A percentile compares a stretch with the other conserved stretches of the same genome.
Conservation (phyloP, 2,329 filamentous ascomycete genomes). For the Botrytis porri region DNA sequence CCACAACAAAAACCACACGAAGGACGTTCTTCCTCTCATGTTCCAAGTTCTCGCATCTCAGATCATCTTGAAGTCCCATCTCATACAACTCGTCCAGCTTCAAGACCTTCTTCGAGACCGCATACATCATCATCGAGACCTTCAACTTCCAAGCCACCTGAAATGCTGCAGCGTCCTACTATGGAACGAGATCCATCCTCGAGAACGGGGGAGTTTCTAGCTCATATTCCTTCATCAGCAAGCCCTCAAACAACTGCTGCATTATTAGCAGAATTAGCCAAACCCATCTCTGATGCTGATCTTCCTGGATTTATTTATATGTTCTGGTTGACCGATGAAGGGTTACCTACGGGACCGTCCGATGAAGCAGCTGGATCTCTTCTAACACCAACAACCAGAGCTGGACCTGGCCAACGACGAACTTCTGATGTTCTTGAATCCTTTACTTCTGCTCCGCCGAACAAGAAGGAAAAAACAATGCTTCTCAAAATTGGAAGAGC, state of each 20-base stretch:
- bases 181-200: conserved; percentile 35
- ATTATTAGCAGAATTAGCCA: conserved; percentile 74
- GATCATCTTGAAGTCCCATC: conserved; percentile 18
- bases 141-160: conserved; percentile 15
- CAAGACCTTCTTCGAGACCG: conserved; percentile 5
- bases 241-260: conserved; percentile 66
- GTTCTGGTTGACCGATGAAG: conserved; percentile 85
- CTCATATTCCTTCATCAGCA: conserved; percentile 66
- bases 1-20: conserved; percentile 25
- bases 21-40: conserved; percentile 22
- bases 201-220: conserved; percentile 49
- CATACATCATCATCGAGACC: conserved; percentile 21
- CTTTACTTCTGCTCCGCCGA: conserved; percentile 44
- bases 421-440: conserved; percentile 55
- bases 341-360: conserved; percentile 51
- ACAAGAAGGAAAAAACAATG: conserved; percentile 53
- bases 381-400: conserved; percentile 49
- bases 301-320: conserved; percentile 97
- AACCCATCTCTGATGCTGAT: conserved; percentile 68
- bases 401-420: conserved; percentile 40
- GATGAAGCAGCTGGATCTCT: conserved; percentile 59
- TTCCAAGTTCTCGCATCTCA: conserved; percentile 14
- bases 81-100: conserved; percentile 17
- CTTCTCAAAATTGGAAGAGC: conserved; percentile 66
- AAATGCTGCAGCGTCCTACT: conserved; percentile 29